Evolutionary conservation across 106 monocot species (phyloP).

Genomic region (Dendrobium nobile): DNA sequence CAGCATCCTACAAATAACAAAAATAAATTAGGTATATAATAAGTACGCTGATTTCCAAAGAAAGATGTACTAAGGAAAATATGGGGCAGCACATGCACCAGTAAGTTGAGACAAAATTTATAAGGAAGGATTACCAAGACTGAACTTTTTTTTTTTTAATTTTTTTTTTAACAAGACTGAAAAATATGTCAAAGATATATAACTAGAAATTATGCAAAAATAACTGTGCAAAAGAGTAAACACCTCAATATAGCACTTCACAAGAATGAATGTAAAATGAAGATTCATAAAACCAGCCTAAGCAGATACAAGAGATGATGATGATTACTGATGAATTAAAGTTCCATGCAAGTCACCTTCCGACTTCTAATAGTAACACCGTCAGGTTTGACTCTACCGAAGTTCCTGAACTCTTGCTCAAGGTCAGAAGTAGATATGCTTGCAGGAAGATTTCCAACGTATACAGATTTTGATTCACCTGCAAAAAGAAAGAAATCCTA

Average conservation of each 20-base stretch:
- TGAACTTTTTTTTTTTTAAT: too few species aligned
- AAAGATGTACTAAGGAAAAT: not conserved
- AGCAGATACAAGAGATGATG: not conserved
- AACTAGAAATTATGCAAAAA: not conserved
- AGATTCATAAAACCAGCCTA: not conserved
- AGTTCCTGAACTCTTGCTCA: slow-evolving; percentile 59
- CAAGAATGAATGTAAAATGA: not conserved
- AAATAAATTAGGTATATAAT: not conserved
- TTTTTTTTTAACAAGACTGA: too few species aligned
- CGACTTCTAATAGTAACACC: slow-evolving; percentile 54
- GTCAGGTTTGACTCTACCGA: slow-evolving; percentile 50
- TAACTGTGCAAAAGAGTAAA: not conserved
- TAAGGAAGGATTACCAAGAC: too few species aligned
- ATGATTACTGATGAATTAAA: not conserved
- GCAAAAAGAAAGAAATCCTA: not conserved
- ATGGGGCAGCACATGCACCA: too few species aligned
- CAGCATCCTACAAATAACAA: slow-evolving; percentile 53
- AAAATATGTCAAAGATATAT: not conserved
- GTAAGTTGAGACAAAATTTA: too few species aligned
- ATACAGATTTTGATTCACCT: slow-evolving; percentile 81
- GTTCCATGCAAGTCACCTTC: slow-evolving; percentile 35
- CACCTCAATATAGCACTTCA: not conserved
- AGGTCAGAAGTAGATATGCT: slow-evolving; percentile 39
- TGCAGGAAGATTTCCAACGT: slow-evolving; percentile 61
- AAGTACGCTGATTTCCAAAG: not conserved